Conservation (phyloP, 2,329 filamentous ascomycete genomes). For the Fusarium cyanostomum region DNA sequence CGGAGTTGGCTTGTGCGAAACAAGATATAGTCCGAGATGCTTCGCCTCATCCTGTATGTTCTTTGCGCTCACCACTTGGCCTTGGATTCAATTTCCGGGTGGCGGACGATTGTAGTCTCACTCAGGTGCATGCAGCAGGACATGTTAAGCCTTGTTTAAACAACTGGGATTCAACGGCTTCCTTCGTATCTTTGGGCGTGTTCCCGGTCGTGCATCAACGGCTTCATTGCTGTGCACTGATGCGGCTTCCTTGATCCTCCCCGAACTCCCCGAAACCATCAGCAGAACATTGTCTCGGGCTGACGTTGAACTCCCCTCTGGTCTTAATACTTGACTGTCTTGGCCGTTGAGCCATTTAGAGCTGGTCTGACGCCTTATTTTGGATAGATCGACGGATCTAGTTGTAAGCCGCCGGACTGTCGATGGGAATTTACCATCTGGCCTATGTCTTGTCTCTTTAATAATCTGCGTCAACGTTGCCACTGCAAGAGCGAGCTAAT, state of each 20-base stretch:
- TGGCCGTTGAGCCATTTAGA: not conserved
- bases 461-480: not conserved
- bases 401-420: not conserved
- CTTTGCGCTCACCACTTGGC: not conserved
- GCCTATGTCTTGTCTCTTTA: not conserved
- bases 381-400: not conserved
- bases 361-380: constrained; percentile 9
- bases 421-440: not conserved
- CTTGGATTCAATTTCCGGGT: not conserved
- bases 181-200: no score
- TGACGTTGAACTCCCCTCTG: not conserved
- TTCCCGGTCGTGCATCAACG: not conserved
- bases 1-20: constrained; percentile 17
- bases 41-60: constrained; percentile 3
- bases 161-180: not conserved
- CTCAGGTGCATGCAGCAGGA: not conserved
- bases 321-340: constrained; percentile 1
- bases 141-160: not conserved
- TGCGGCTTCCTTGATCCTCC: not conserved
- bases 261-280: constrained; percentile 11
- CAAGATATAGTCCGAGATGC: constrained; percentile 6
- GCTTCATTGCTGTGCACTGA: not conserved
- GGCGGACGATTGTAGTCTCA: not conserved
- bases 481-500: not conserved
- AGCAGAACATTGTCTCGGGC: constrained; percentile 2